These are phyloP conservation scores for Thalassiosira livingstoniorum DNA, from an alignment of 352 stramenopile species.

Conservation along the genomic window DNA sequence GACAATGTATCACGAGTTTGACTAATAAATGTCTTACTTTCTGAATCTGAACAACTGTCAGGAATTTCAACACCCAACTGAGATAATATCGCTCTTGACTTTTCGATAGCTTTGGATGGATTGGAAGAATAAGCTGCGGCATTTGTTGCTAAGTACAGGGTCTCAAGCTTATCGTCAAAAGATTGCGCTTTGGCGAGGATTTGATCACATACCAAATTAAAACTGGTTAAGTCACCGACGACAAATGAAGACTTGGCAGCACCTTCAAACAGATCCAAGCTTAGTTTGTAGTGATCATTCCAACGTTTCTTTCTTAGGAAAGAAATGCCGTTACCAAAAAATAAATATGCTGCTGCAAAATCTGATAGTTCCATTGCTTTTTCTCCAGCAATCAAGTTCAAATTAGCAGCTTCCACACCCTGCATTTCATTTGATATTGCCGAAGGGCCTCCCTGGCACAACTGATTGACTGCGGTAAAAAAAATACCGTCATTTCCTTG, in stretches of 20 bases:
- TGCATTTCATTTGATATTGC: slow-evolving; percentile 10
- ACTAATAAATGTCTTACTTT: neutral
- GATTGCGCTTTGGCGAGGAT: neutral
- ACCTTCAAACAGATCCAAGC: slow-evolving; percentile 12
- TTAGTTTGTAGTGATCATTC: slow-evolving; percentile 13
- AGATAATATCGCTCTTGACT: neutral
- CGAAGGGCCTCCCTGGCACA: slow-evolving; percentile 19
- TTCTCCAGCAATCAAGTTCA: slow-evolving; percentile 7
- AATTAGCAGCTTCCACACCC: slow-evolving; percentile 5
- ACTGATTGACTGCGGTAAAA: slow-evolving; percentile 25
- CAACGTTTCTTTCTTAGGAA: slow-evolving; percentile 25
- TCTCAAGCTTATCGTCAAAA: neutral
- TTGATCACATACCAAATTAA: neutral
- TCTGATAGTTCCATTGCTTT: neutral
- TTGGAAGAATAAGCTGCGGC: neutral
- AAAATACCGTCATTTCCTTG: slow-evolving; percentile 18
- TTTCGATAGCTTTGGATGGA: neutral
- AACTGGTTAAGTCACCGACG: neutral
- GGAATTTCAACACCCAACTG: neutral
- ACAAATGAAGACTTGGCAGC: neutral
- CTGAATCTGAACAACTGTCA: neutral
- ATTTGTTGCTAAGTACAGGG: neutral
- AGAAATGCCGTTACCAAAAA: slow-evolving; percentile 17
- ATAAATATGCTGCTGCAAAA: neutral
- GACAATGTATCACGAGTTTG: neutral